These are phyloP conservation scores for Talaromyces albobiverticillius DNA, from an alignment of 2,329 filamentous ascomycete species.

Conservation along the genomic window DNA sequence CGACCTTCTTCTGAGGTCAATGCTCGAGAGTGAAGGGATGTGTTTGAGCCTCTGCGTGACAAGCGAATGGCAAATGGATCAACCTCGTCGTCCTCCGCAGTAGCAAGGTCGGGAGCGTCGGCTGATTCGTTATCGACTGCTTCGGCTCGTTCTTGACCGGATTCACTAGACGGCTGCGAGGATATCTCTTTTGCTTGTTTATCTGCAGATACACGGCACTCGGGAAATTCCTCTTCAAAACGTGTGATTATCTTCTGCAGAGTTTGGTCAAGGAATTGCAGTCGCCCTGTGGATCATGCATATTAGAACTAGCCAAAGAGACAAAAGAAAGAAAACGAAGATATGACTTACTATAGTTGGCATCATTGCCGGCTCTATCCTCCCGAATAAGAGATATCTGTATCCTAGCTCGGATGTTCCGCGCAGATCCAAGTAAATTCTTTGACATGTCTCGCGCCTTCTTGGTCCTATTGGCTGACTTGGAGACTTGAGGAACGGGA, in stretches of 20 bases:
- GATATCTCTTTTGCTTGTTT: constrained; percentile 23
- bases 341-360: constrained; percentile 67
- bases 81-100: constrained; percentile 38
- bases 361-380: constrained; percentile 66
- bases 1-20: constrained; percentile 67
- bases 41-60: constrained; percentile 62
- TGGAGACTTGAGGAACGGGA: constrained; percentile 51
- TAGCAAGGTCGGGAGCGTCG: constrained; percentile 29
- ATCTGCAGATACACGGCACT: constrained; percentile 44
- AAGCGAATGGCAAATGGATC: constrained; percentile 47
- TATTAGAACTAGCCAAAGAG: constrained; percentile 23
- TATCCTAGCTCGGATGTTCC: constrained; percentile 80
- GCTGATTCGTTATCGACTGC: constrained; percentile 31
- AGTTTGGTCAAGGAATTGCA: constrained; percentile 84
- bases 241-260: constrained; percentile 88
- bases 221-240: constrained; percentile 94
- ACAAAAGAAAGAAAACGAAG: background rate
- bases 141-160: constrained; percentile 19
- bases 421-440: constrained; percentile 78
- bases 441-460: constrained; percentile 93
- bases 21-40: constrained; percentile 64
- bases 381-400: constrained; percentile 80
- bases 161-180: constrained; percentile 35
- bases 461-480: constrained; percentile 45
- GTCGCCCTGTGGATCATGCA: constrained; percentile 53